phyloP scores from a whole-genome alignment of 805 yeast species.

The Kuraishia molischiana region DNA sequence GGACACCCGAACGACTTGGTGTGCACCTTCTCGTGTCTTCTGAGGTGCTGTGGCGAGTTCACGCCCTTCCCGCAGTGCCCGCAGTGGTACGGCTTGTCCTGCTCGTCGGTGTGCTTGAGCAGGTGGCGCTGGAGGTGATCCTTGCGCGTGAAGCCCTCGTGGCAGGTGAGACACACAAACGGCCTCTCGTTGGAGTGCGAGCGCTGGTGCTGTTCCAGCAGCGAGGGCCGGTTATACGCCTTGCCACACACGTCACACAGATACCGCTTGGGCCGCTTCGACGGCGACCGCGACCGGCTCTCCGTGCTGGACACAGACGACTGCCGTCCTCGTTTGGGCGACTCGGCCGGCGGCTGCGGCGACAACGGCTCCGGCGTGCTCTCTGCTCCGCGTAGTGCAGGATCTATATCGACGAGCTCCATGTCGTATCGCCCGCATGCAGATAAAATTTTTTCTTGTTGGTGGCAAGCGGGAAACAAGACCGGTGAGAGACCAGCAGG shows the following conservation, averaged over 20 bases:
- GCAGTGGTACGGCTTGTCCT: slow-evolving; percentile 65
- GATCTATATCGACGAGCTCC: background rate
- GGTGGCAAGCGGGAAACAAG: background rate
- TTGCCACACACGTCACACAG: slow-evolving; percentile 68
- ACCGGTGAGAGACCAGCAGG: background rate
- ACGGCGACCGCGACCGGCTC: slow-evolving; percentile 18
- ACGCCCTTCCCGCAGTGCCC: slow-evolving; percentile 74
- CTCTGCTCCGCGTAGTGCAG: background rate
- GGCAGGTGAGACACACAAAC: slow-evolving; percentile 57
- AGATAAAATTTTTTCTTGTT: too few relatives aligned
- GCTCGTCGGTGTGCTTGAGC: slow-evolving; percentile 44
- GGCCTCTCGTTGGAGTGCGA: slow-evolving; percentile 79
- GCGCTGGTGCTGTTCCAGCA: slow-evolving; percentile 72
- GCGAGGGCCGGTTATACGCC: slow-evolving; percentile 71
- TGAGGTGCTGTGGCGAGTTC: slow-evolving; percentile 69
- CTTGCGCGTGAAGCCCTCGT: slow-evolving; percentile 56
- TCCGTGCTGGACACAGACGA: background rate
- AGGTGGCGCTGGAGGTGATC: slow-evolving; percentile 75
- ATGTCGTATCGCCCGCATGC: too few relatives aligned
- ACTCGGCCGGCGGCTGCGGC: background rate
- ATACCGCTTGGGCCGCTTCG: slow-evolving; percentile 47
- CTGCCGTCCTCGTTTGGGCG: background rate
- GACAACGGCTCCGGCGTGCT: background rate
- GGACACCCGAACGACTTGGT: slow-evolving; percentile 54
- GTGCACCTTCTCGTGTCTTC: slow-evolving; percentile 79